phyloP scores from a whole-genome alignment of 129 eudicot species.

The Centrapalus pauciflorus region DNA sequence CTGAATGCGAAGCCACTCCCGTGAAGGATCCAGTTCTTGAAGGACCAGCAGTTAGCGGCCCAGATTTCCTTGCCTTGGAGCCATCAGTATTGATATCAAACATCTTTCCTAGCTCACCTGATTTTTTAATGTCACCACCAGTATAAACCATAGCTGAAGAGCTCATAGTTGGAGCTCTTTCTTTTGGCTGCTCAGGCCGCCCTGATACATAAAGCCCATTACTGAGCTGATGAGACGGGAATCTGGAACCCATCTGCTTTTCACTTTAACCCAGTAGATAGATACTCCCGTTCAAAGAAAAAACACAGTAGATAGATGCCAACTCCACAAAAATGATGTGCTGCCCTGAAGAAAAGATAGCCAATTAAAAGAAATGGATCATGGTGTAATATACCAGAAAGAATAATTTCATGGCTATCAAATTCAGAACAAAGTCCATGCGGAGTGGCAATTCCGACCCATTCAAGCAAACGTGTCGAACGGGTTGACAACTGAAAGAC shows the following conservation, averaged over 20 bases:
- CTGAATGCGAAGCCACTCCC: conserved; percentile 65
- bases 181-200: conserved; percentile 89
- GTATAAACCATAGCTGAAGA: conserved; percentile 78
- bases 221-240: conserved; percentile 80
- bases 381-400: background rate
- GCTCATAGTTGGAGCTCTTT: conserved; percentile 70
- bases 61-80: conserved; percentile 69
- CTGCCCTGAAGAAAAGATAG: conserved; percentile 14
- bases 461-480: too few species aligned
- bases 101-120: conserved; percentile 88
- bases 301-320: too few species aligned
- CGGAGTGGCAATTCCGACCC: too few species aligned
- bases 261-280: background rate
- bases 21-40: conserved; percentile 58
- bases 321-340: background rate
- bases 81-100: conserved; percentile 69
- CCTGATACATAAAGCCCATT: conserved; percentile 86
- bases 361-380: background rate
- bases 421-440: too few species aligned
- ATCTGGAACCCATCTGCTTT: conserved; percentile 64
- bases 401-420: too few species aligned
- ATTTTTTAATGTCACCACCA: conserved; percentile 80
- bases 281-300: too few species aligned
- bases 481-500: too few species aligned
- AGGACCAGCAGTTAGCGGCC: conserved; percentile 55